These are phyloP conservation scores for Botrytis deweyae DNA, from an alignment of 2,329 filamentous ascomycete genomes.

Conservation along the genomic window DNA sequence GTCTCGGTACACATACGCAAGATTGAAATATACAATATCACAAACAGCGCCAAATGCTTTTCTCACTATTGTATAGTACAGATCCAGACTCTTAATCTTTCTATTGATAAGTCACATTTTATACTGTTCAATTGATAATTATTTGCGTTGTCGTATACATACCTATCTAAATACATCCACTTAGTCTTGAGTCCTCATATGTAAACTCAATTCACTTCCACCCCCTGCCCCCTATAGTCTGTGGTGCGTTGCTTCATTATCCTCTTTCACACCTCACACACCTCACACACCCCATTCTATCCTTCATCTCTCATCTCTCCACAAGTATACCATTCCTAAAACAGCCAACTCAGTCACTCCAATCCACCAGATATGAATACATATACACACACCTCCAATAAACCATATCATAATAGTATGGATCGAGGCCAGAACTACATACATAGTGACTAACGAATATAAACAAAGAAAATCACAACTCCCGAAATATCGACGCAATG, in stretches of 20 bases:
- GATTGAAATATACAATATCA: not conserved
- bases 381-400: not conserved
- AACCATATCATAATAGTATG: not conserved
- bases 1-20: accelerated
- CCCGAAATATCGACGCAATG: not conserved
- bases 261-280: not conserved
- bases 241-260: not conserved
- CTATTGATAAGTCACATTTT: not conserved
- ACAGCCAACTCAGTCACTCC: not conserved
- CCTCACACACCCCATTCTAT: not conserved
- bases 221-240: not conserved
- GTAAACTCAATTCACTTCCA: not conserved
- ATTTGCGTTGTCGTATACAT: too few species aligned
- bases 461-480: not conserved
- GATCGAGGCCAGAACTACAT: not conserved
- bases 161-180: too few species aligned
- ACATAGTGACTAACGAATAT: not conserved
- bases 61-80: not conserved
- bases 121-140: not conserved
- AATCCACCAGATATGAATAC: not conserved
- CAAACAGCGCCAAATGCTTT: accelerated
- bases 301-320: not conserved
- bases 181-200: not conserved
- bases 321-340: not conserved
- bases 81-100: too few species aligned